Percentiles rank a stretch among this genome's conserved stretches.
These are phyloP conservation scores for Bothriochloa decipiens DNA, from an alignment of 176 grass and related monocot genomes.

Conservation along the genomic window DNA sequence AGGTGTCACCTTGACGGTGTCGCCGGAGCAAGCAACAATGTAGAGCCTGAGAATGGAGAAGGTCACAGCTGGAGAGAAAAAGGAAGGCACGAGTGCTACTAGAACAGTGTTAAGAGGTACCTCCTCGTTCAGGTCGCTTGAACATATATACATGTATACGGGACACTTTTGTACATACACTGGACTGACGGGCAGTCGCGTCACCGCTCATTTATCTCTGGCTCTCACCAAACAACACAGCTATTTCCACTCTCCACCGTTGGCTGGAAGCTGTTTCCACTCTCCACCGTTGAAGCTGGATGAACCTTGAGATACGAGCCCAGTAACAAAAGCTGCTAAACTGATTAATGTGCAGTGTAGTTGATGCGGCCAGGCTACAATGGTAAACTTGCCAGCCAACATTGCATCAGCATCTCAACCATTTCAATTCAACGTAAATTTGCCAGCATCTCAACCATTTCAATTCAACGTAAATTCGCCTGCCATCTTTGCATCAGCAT, in stretches of 20 bases:
- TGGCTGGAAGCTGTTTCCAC: not conserved
- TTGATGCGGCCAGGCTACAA: not conserved
- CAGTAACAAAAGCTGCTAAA: not conserved
- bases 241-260: not conserved
- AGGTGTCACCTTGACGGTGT: constrained; percentile 24
- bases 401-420: not conserved
- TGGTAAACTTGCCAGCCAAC: not conserved
- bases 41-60: not conserved
- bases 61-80: not conserved
- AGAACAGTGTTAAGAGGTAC: not conserved
- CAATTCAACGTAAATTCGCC: not conserved
- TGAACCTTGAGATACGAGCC: constrained; percentile 22
- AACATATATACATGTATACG: not conserved
- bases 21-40: constrained; percentile 2
- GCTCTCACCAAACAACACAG: not conserved
- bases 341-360: not conserved
- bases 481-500: not conserved
- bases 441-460: not conserved
- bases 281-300: not conserved
- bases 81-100: not conserved
- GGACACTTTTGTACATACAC: not conserved
- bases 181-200: not conserved
- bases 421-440: not conserved
- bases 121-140: constrained; percentile 26
- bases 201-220: constrained; percentile 16